Percentiles rank a stretch among this genome's conserved stretches.
Evolutionary conservation across 495 filamentous ascomycete species (phyloP).

Genomic region (Neurospora sp.): DNA sequence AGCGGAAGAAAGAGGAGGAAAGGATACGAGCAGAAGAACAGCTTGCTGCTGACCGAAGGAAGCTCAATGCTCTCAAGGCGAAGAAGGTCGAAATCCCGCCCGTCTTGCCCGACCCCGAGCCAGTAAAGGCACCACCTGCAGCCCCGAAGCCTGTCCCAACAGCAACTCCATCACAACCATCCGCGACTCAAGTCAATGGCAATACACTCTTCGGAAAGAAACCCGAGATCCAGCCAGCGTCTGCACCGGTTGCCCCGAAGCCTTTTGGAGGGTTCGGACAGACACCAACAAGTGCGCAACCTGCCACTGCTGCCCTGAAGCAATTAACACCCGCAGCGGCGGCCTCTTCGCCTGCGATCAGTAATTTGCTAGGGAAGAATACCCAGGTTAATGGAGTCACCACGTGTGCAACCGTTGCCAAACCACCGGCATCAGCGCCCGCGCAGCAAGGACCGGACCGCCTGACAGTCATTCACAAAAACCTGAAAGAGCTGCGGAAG

Average conservation of each 20-base stretch:
- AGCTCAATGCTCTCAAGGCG: conserved; percentile 31
- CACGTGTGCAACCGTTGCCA: background rate
- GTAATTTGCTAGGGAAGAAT: background rate
- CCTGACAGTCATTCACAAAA: conserved; percentile 60
- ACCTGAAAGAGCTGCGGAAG: conserved; percentile 61
- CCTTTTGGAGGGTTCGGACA: background rate
- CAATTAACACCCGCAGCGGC: background rate
- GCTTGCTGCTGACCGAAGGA: conserved; percentile 30
- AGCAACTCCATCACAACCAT: conserved; percentile 1
- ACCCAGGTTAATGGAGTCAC: conserved; percentile 5
- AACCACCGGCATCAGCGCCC: background rate
- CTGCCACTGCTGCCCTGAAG: background rate
- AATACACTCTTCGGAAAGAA: conserved; percentile 1
- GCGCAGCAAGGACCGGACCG: conserved; percentile 12
- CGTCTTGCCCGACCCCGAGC: conserved; percentile 24
- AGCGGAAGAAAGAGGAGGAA: conserved; percentile 41
- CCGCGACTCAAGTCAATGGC: background rate
- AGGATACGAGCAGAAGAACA: conserved; percentile 37
- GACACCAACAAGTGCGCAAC: background rate
- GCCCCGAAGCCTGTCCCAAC: background rate
- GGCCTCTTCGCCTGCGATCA: background rate
- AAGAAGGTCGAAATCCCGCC: conserved; percentile 33
- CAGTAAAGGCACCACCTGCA: conserved; percentile 7
- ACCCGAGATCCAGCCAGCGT: background rate
- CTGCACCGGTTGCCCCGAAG: background rate